phyloP scores from a whole-genome alignment of 352 stramenopile species.

The Phytophthora idaei region DNA sequence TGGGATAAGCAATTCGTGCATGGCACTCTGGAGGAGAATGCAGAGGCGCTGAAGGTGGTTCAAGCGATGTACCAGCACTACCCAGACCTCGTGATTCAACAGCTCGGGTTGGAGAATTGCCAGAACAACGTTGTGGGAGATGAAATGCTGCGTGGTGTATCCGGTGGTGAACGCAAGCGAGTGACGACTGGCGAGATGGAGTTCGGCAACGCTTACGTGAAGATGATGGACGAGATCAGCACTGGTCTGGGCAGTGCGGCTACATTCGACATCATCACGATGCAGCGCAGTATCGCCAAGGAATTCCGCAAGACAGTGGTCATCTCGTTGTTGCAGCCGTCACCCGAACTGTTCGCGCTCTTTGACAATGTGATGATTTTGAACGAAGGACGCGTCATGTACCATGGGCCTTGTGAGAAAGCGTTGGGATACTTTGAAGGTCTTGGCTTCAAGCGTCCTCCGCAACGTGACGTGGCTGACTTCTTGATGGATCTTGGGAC shows the following conservation, averaged over 20 bases:
- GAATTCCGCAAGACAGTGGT: neutral
- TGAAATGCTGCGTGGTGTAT: neutral
- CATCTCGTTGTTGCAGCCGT: slow-evolving; percentile 29
- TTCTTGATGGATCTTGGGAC: slow-evolving; percentile 59
- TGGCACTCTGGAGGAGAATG: neutral
- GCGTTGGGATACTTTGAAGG: slow-evolving; percentile 15
- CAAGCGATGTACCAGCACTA: neutral
- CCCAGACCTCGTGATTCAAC: neutral
- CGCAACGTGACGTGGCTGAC: slow-evolving; percentile 48
- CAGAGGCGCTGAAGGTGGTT: neutral
- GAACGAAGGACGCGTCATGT: slow-evolving; percentile 21
- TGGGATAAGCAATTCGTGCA: neutral
- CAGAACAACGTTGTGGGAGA: neutral
- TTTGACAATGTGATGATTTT: slow-evolving; percentile 18
- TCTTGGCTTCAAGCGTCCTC: slow-evolving; percentile 28
- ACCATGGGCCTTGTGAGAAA: slow-evolving; percentile 13
- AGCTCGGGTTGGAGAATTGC: neutral
- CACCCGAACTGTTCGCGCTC: slow-evolving; percentile 26
- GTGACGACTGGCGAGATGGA: neutral
- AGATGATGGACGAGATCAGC: too few species aligned
- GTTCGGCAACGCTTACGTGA: neutral
- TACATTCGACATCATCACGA: slow-evolving; percentile 23
- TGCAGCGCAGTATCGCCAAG: slow-evolving; percentile 27
- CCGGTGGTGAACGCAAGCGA: neutral
- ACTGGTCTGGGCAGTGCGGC: neutral